phyloP scores from a whole-genome alignment of 1,284 basidiomycete genomes.

The Leccinum fuscescens region DNA sequence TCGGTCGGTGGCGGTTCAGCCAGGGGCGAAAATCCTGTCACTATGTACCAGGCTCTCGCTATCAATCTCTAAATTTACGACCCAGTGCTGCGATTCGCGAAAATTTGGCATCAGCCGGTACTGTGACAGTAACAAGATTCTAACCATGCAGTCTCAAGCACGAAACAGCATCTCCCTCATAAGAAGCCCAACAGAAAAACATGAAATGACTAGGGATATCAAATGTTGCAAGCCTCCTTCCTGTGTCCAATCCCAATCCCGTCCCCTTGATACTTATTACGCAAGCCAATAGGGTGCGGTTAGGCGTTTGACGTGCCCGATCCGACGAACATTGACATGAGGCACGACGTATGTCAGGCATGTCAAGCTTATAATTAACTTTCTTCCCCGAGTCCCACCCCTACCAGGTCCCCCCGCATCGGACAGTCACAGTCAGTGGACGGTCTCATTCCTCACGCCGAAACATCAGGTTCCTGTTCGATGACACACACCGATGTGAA shows the following conservation, averaged over 20 bases:
- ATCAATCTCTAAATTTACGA: background rate
- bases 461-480: slow-evolving; percentile 2
- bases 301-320: background rate
- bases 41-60: background rate
- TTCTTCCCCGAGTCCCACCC: background rate
- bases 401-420: background rate
- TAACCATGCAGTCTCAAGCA: no score
- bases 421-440: background rate
- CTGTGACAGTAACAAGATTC: background rate
- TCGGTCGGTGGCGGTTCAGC: background rate
- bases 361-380: background rate
- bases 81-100: background rate
- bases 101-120: background rate
- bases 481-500: slow-evolving; percentile 11
- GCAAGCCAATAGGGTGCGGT: background rate
- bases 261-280: background rate
- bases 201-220: background rate
- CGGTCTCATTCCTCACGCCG: background rate
- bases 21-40: background rate
- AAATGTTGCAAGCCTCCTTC: background rate
- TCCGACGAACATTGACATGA: background rate
- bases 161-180: background rate
- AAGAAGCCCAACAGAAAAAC: background rate
- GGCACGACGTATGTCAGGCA: background rate
- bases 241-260: background rate